These are phyloP conservation scores for Pulchroboletus neoregius DNA, from an alignment of 1,284 basidiomycete species.

Conservation along the genomic window DNA sequence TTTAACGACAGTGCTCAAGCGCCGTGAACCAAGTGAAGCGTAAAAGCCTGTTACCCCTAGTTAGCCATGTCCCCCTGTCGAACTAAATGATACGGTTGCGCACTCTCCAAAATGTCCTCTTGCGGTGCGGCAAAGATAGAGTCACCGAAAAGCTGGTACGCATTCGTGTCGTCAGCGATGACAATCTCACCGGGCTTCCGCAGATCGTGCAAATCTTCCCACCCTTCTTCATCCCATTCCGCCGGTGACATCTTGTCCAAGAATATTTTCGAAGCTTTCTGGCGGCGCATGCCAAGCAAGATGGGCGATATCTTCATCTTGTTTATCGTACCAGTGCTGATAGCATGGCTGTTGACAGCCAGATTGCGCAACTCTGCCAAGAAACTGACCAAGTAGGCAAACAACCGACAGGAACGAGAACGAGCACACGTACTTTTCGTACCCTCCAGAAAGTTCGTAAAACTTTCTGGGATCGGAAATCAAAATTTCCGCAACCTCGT, in stretches of 20 bases:
- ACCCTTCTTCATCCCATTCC: conserved; percentile 60
- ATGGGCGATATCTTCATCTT: conserved; percentile 72
- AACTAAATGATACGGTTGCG: conserved; percentile 4
- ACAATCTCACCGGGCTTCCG: conserved; percentile 61
- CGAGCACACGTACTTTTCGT: conserved; percentile 48
- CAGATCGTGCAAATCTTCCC: conserved; percentile 64
- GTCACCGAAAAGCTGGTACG: conserved; percentile 74
- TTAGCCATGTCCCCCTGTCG: not conserved
- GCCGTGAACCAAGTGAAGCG: conserved; percentile 59
- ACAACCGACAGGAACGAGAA: not conserved
- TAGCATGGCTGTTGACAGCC: conserved; percentile 66
- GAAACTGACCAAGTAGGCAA: conserved; percentile 48
- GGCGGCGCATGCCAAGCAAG: conserved; percentile 60
- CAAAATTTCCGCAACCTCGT: conserved; percentile 68
- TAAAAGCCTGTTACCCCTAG: conserved; percentile 54
- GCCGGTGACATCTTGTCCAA: conserved; percentile 37
- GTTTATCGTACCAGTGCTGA: conserved; percentile 53
- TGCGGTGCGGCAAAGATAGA: conserved; percentile 83
- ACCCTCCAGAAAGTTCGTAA: conserved; percentile 62
- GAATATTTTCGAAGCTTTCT: conserved; percentile 36
- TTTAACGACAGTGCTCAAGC: conserved; percentile 68
- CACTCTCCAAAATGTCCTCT: conserved; percentile 82
- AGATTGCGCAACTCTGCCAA: conserved; percentile 82
- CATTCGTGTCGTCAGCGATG: conserved; percentile 77
- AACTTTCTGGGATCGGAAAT: conserved; percentile 66